Base-by-base conservation (phyloP, 176 grass and related monocot genomes). In the Tillandsia leiboldiana region DNA sequence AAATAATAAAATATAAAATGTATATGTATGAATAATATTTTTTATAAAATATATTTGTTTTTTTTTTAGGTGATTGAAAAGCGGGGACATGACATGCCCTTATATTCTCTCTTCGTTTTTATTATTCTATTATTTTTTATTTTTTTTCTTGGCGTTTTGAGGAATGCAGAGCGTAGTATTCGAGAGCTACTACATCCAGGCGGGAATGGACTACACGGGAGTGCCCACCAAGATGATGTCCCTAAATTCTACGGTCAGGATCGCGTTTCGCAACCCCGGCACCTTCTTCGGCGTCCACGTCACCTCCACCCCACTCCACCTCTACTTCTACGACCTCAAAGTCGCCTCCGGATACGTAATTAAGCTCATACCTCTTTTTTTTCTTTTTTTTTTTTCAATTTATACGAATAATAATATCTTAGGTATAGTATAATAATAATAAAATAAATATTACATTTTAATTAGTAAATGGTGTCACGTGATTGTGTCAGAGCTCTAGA, bases 261-360 rank as follows among this genome's bases (percentile, higher is more conserved):
- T 99, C 71, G 75, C 85, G 2, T 99, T 93, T 69, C 85, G 87
- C 65, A 99, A 99, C 87, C 82, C 83, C 0, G 94, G 82, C 62
- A 90, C 94, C 66, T 99, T 99, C 86, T 99, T 99, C 77, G 87
- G 94, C 82, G 79, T 99, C 66, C 94, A 99, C 75, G 87, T 93
- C 82, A 79, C 84, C 65, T 82, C 94, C 50, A 90, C 94, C 49
- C 89, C 89, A 0, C 73, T 93, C 67, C 63, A 77, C 12, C 80
- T 99, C 82, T 83, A 72, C 87, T 93, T 82, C 72, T 84, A 87
- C 82, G 87, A 90, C 62, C 87, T 99, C 79, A 87, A 81, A 65
- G 85, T 99, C 77, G 94, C 82, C 75, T 73, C 94, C 76, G 94
- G 94, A 1, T 49, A 77, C 10, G 94, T 99, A 24, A 24, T 24